These are phyloP conservation scores for Verbena officinalis DNA, from an alignment of 257 asterid species.

Conservation along the genomic window DNA sequence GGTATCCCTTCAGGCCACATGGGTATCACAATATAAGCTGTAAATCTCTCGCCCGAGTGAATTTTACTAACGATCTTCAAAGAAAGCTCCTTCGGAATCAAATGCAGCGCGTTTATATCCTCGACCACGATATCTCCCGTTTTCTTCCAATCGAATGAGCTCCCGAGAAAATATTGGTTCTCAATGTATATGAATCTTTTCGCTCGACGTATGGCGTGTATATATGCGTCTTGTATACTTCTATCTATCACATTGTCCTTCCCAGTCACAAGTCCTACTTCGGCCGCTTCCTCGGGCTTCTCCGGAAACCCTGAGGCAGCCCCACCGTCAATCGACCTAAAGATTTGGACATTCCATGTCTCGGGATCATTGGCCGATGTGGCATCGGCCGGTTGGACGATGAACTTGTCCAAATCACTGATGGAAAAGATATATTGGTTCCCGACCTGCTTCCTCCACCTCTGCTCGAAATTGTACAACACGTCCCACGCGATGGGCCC, in stretches of 20 bases:
- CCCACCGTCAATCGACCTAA: constrained; percentile 85
- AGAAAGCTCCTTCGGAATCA: constrained; percentile 82
- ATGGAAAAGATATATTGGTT: constrained; percentile 40
- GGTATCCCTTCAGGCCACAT: constrained; percentile 99
- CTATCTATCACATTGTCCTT: constrained; percentile 68
- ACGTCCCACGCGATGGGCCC: constrained; percentile 97
- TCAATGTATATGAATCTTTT: constrained; percentile 82
- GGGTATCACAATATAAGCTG: constrained; percentile 75
- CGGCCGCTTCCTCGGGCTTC: constrained; percentile 48
- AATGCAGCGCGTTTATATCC: constrained; percentile 70
- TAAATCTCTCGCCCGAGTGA: constrained; percentile 65
- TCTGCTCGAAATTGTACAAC: constrained; percentile 85
- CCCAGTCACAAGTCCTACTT: constrained; percentile 62
- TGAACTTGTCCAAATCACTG: constrained; percentile 46
- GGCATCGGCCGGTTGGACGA: constrained; percentile 45
- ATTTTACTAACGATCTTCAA: constrained; percentile 82
- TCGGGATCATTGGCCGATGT: constrained; percentile 48
- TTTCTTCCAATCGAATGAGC: constrained; percentile 79
- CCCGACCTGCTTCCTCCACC: constrained; percentile 80
- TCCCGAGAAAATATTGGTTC: constrained; percentile 85
- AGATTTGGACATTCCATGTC: constrained; percentile 81
- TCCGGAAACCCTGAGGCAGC: constrained; percentile 65
- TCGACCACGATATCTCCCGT: constrained; percentile 37
- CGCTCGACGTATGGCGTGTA: constrained; percentile 86
- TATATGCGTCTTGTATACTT: constrained; percentile 89